Conservation (phyloP, 805 yeast species). For the Scheffersomyces lignosus region DNA sequence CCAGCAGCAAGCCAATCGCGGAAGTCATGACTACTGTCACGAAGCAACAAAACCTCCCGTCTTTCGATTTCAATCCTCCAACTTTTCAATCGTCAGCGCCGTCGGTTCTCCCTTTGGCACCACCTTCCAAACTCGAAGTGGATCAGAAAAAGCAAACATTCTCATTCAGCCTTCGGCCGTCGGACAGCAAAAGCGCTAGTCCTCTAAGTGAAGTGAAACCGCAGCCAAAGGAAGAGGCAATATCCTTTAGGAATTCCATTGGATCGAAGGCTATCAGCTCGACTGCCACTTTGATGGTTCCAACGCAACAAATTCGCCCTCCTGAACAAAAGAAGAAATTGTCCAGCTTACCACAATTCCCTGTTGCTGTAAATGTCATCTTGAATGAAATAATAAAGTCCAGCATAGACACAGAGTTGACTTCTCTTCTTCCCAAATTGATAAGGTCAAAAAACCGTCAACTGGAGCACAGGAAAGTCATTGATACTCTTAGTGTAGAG, state of each 20-base stretch:
- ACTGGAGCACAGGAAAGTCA: constrained; percentile 20
- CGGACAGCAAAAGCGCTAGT: too few species aligned
- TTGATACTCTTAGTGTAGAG: constrained; percentile 47
- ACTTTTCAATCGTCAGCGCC: not conserved
- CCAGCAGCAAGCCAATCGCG: not conserved
- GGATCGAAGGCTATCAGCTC: not conserved
- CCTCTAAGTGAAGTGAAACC: too few species aligned
- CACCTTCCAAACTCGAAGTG: not conserved
- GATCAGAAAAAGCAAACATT: not conserved
- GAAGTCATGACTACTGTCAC: not conserved
- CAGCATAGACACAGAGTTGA: constrained; percentile 25
- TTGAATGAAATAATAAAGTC: constrained; percentile 19
- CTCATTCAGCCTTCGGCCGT: too few species aligned
- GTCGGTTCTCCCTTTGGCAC: not conserved
- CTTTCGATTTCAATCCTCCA: too few species aligned
- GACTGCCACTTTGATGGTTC: not conserved
- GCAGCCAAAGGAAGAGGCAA: not conserved
- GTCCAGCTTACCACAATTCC: constrained; percentile 24
- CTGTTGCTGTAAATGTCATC: constrained; percentile 25
- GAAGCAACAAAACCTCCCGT: too few species aligned
- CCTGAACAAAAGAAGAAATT: constrained; percentile 23
- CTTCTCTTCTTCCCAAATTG: constrained; percentile 22
- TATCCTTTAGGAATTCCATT: not conserved
- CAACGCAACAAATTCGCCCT: constrained; percentile 4
- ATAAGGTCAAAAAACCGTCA: constrained; percentile 19